Base-by-base conservation (phyloP, 805 yeast genomes). In the Ogataea pignaliae region DNA sequence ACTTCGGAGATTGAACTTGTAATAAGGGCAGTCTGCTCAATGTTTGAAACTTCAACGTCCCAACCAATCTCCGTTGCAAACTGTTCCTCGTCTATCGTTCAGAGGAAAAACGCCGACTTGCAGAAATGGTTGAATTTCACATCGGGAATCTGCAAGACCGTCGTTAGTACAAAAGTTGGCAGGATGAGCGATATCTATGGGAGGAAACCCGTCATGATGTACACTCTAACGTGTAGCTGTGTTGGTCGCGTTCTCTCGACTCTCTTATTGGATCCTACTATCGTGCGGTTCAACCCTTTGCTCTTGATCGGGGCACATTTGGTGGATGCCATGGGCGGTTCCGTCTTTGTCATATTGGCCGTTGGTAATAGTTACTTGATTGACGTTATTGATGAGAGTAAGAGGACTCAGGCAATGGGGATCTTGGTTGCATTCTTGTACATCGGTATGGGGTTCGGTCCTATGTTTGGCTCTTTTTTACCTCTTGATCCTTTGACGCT, bases 331-430 rank as follows among this genome's bases (percentile, higher is more conserved):
- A 41, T 74, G 3, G 76, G 82, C n/a, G 96, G 96, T 18, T 84
- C 88, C 0, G 40, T 74, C 9, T 62, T 78, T 46, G 71, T 81
- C 6, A 54, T 82, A 30, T 55, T 84, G 40, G 77, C 83, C 10
- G 64, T 84, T 29, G 66, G 79, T 11, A 82, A 82, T 56, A 78
- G 90, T 47, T 88, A 87, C 57, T 72, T 85, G 14, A 70, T 88
- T 3, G 96, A 88, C 64, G 79, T 87, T 34, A 81, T 81, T 7
- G 83, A 80, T 16, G 75, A 86, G 1, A 71, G 69, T 30, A 70
- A 76, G 43, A 66, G 95, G 48, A 73, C 79, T 18, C 71, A 75
- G 42, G 69, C 74, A 16, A 66, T 86, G 51, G 87, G 90, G 11
- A 64, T 78, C 28, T 65, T 76, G 21, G 68, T 75, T 57, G 86